Evolutionary conservation across 108 stramenopile species (phyloP), one percentile per base, ranked within the genome.

Genomic region (Discostella stelligeroides): DNA sequence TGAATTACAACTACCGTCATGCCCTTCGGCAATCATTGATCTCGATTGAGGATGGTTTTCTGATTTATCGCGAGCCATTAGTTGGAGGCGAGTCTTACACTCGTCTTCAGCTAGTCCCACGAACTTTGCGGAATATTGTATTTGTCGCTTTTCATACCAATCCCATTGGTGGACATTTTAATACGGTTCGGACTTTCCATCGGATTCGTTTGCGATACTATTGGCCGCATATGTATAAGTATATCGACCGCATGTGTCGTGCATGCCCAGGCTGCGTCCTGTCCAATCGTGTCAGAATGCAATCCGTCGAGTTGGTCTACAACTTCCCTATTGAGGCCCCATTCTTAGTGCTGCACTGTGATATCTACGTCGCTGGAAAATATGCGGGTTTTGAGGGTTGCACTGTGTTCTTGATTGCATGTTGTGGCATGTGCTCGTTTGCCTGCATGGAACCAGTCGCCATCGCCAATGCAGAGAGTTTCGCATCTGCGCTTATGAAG

Each of bases 21-120:
- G n/a, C n/a, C n/a, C n/a, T n/a, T n/a, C n/a, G n/a, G n/a, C n/a
- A n/a, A 53, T 53, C 23, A 4, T 24, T 24, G 11, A 24, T 53
- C 4, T 11, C 24, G 2, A 53, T 70, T 39, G 51, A 62, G 17
- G 49, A 54, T 28, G 61, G 23, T 39, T 41, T 72, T 20, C n/a
- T 62, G 8, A 55, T n/a, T n/a, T n/a, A n/a, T n/a, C n/a, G n/a
- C n/a, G n/a, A n/a, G n/a, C n/a, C n/a, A n/a, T n/a, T n/a, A 28
- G 1, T 15, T 72, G 50, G 64, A n/a, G 15, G 18, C 37, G 10
- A 23, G 5, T 54, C 53, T 0, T 54, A 54, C 25, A 54, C 53
- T 54, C 2, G 25, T 14, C 53, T 54, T 23, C 53, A 27, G 21
- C 24, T 54, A 12, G 53, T 54, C 27, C 53, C 53, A 12, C 5